Evolutionary conservation across 805 yeast species (phyloP).

Genomic region (Suhomyces kilbournensis): DNA sequence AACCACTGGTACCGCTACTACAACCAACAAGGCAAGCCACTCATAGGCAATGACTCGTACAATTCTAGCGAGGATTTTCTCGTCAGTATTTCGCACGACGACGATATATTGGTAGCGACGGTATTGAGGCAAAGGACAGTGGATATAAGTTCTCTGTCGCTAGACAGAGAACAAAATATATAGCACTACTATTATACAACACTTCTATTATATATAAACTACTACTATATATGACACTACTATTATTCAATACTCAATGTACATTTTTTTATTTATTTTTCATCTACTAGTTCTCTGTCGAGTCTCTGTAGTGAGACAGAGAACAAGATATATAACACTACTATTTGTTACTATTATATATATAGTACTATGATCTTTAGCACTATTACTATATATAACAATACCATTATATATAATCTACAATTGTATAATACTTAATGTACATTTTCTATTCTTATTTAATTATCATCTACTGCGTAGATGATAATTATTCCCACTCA

Average conservation of each 20-base stretch:
- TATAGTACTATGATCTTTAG: no score
- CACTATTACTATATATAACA: no score
- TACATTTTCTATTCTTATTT: neutral
- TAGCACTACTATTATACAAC: no score
- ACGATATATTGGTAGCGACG: constrained; percentile 53
- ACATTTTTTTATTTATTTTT: neutral
- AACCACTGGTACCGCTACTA: constrained; percentile 55
- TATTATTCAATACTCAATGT: neutral
- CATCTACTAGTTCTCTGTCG: no score
- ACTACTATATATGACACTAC: no score
- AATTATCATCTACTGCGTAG: neutral
- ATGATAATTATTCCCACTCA: constrained; percentile 82
- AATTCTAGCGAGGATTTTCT: constrained; percentile 44
- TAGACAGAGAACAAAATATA: no score
- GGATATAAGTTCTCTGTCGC: neutral
- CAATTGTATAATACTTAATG: neutral
- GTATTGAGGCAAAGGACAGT: constrained; percentile 44
- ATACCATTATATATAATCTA: no score
- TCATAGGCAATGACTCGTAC: constrained; percentile 31
- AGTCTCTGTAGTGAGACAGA: no score
- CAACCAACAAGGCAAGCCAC: constrained; percentile 43
- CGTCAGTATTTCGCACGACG: constrained; percentile 64
- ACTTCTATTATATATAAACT: no score
- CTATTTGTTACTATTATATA: no score
- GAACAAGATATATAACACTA: no score